Base-by-base conservation (phyloP, 2,329 filamentous ascomycete species). In the Phoma sp. region DNA sequence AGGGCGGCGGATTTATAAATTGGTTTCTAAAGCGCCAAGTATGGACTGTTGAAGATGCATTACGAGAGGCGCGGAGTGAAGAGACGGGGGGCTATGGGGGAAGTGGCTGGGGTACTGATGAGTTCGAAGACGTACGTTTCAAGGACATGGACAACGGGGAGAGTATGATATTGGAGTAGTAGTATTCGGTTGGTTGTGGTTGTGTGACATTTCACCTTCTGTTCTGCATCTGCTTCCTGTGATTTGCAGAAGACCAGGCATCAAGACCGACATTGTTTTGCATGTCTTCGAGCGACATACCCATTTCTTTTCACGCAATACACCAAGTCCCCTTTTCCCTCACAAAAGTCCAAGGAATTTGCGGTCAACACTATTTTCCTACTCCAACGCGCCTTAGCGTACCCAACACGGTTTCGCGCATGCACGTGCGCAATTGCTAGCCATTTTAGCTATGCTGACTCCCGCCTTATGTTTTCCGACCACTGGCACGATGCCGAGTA, bases 141-240 rank as follows among this genome's bases (percentile, higher is more conserved):
- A 72, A 79, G 4, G 81, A 84, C 51, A 66, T 87, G 46, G 77
- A 71, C 2, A 86, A 85, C 58, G 85, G 85, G 0, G 82, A 86
- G 65, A 82, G 78, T 47, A 66, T 82, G 40, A 65, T 86, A 3
- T 62, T 87, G 52, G 68, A 74, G 35, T 83, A 70, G 22, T 33
- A 4, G 13, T 30, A 7, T 30, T 11, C 4, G 22, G 8, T 10
- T 23, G 24, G n/a, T 37, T 30, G 1, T 33, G 27, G 36, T 2
- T 23, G 22, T 5, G 36, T 10, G 36, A 24, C 11, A 11, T 6
- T 10, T 7, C 11, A 29, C 27, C 27, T 9, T 6, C 6, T 9
- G 27, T 29, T 29, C 27, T 29, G 27, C 6, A 7, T 29, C 27
- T 29, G 27, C 27, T 29, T 29, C 3, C 6, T 29, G 27, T 29